Evolutionary conservation across 805 yeast genomes (phyloP).

Genomic region (Cyberlindnera xylosilytica): DNA sequence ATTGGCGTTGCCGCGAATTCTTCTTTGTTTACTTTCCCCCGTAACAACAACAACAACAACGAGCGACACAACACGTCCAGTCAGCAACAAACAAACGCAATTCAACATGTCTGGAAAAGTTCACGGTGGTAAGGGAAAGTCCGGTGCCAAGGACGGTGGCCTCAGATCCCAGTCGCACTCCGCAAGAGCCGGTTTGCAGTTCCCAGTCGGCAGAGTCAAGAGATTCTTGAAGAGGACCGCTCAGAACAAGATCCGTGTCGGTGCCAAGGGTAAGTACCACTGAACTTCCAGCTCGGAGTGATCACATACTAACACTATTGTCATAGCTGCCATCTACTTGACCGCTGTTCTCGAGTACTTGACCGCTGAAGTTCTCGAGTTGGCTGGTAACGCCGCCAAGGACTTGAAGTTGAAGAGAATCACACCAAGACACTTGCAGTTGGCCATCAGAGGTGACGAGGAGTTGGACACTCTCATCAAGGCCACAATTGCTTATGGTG

Average conservation of each 20-base stretch:
- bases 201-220: slow-evolving; percentile 99
- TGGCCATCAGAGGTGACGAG: slow-evolving; percentile 97
- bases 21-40: slow-evolving; percentile 16
- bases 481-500: slow-evolving; percentile 97
- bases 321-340: slow-evolving; percentile 79
- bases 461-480: slow-evolving; percentile 91
- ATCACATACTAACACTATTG: slow-evolving; percentile 10
- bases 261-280: slow-evolving; percentile 49
- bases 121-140: slow-evolving; percentile 95
- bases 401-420: slow-evolving; percentile 94
- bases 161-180: slow-evolving; percentile 78
- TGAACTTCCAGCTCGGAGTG: neutral
- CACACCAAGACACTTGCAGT: slow-evolving; percentile 94
- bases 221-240: slow-evolving; percentile 91
- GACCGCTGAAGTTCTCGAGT: slow-evolving; percentile 94
- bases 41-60: slow-evolving; percentile 9
- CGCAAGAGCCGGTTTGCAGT: slow-evolving; percentile 91
- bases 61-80: neutral
- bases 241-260: slow-evolving; percentile 80
- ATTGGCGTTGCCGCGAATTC: slow-evolving; percentile 11
- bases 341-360: slow-evolving; percentile 95
- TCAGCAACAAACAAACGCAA: neutral
- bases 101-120: slow-evolving; percentile 85
- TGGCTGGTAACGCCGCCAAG: slow-evolving; percentile 98
- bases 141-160: slow-evolving; percentile 72